phyloP scores from a whole-genome alignment of 2,329 filamentous ascomycete genomes.

The Aspergillus candidus region DNA sequence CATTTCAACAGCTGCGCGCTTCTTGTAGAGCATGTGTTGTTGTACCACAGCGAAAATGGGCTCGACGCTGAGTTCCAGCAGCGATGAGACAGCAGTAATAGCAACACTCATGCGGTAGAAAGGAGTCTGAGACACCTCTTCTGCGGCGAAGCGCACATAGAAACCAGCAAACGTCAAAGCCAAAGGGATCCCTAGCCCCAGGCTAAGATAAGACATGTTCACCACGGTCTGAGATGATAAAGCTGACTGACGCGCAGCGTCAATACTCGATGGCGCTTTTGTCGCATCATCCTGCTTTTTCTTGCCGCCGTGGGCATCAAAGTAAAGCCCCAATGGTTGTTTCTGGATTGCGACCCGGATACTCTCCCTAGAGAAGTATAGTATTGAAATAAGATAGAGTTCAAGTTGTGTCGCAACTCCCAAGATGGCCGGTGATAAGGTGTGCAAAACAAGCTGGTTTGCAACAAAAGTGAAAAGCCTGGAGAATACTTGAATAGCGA shows the following conservation, averaged over 20 bases:
- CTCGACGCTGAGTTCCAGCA: slow-evolving; percentile 76
- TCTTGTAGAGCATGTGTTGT: slow-evolving; percentile 70
- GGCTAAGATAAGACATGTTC: slow-evolving; percentile 78
- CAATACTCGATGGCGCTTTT: neutral
- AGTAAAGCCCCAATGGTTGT: slow-evolving; percentile 45
- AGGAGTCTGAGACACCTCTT: slow-evolving; percentile 51
- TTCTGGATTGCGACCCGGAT: slow-evolving; percentile 87
- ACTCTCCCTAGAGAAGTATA: slow-evolving; percentile 91
- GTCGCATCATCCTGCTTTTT: slow-evolving; percentile 4
- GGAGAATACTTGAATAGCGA: slow-evolving; percentile 81
- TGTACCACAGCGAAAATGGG: slow-evolving; percentile 86
- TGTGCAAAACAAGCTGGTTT: slow-evolving; percentile 85
- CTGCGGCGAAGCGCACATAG: slow-evolving; percentile 55
- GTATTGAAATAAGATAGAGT: slow-evolving; percentile 83
- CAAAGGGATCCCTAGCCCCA: slow-evolving; percentile 61
- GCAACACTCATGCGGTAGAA: slow-evolving; percentile 55
- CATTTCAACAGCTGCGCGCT: slow-evolving; percentile 78
- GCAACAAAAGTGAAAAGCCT: slow-evolving; percentile 82
- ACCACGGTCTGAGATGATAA: slow-evolving; percentile 63
- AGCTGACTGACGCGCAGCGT: neutral
- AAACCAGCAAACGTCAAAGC: slow-evolving; percentile 59
- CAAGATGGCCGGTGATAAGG: slow-evolving; percentile 75
- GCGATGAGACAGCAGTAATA: slow-evolving; percentile 52
- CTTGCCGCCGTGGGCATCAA: slow-evolving; percentile 12
- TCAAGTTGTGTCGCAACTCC: slow-evolving; percentile 87